These are phyloP conservation scores for Aspergillus brasiliensis DNA, from an alignment of 2,329 filamentous ascomycete genomes.

Conservation along the genomic window DNA sequence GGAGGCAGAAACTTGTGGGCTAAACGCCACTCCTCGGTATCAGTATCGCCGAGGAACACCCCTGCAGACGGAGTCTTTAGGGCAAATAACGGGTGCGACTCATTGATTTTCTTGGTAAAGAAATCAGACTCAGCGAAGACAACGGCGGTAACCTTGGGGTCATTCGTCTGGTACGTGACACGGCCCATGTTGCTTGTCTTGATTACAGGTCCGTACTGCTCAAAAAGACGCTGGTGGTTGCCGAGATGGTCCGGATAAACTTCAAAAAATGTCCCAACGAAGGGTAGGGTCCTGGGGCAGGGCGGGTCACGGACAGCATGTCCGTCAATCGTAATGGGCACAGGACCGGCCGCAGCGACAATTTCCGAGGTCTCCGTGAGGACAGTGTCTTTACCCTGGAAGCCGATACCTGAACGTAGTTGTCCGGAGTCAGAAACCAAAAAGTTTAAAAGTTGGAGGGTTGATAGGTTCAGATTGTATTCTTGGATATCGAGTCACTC, in stretches of 20 bases:
- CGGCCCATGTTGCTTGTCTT: conserved; percentile 57
- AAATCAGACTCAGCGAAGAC: conserved; percentile 55
- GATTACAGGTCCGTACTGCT: conserved; percentile 56
- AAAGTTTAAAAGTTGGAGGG: too few relatives aligned
- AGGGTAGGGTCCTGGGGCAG: conserved; percentile 28
- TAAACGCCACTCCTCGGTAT: conserved; percentile 37
- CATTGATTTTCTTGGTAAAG: conserved; percentile 56
- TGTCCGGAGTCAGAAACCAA: not conserved
- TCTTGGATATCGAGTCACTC: too few relatives aligned
- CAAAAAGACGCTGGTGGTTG: conserved; percentile 58
- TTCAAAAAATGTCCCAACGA: conserved; percentile 58
- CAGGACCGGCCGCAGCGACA: conserved; percentile 8
- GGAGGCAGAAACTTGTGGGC: conserved; percentile 66
- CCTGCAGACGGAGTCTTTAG: conserved; percentile 31
- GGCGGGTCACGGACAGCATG: conserved; percentile 27
- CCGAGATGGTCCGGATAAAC: conserved; percentile 61
- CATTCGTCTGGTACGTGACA: conserved; percentile 54
- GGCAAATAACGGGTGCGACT: conserved; percentile 31
- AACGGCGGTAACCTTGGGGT: conserved; percentile 50
- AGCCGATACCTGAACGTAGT: conserved; percentile 22
- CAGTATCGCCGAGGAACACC: conserved; percentile 37
- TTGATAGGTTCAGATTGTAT: too few relatives aligned
- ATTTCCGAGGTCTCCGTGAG: conserved; percentile 22
- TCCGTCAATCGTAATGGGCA: conserved; percentile 32
- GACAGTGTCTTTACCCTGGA: conserved; percentile 18